A percentile compares a stretch with the other conserved stretches of the same genome.
Conservation (phyloP, 1,139 yeast genomes). For the Protomyces inouyei region DNA sequence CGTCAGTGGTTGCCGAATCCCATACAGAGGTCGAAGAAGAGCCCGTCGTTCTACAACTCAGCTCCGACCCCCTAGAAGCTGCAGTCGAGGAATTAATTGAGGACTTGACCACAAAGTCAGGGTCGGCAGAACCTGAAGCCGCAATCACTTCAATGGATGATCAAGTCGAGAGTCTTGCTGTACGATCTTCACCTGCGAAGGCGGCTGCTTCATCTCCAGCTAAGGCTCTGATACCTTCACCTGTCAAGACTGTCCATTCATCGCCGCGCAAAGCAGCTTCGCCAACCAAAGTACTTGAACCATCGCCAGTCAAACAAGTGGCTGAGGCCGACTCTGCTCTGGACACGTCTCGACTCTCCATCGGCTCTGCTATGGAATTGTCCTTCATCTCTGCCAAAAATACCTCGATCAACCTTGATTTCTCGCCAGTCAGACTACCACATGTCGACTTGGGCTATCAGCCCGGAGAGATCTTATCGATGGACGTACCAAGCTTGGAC, state of each 20-base stretch:
- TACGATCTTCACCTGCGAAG: not conserved
- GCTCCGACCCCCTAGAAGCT: not conserved
- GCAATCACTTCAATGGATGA: not conserved
- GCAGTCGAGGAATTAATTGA: not conserved
- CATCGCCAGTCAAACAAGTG: not conserved
- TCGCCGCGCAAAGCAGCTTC: not conserved
- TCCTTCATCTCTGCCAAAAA: not conserved
- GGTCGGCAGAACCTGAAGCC: not conserved
- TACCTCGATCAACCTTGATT: not conserved
- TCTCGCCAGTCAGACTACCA: not conserved
- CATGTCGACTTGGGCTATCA: no score
- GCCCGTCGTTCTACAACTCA: not conserved
- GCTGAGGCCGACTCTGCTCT: not conserved
- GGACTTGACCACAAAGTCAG: not conserved
- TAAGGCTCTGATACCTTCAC: not conserved
- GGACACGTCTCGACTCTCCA: not conserved
- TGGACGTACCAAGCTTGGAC: not conserved
- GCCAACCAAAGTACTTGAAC: not conserved
- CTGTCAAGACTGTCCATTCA: not conserved
- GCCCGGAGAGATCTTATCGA: not conserved
- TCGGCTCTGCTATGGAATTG: not conserved
- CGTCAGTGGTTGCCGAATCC: no score
- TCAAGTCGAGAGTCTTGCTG: not conserved
- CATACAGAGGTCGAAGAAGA: not conserved
- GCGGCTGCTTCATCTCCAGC: not conserved